Evolutionary conservation across 257 asterid species (phyloP), one percentile per base, ranked within the genome.

Genomic region (Solanum etuberosum): DNA sequence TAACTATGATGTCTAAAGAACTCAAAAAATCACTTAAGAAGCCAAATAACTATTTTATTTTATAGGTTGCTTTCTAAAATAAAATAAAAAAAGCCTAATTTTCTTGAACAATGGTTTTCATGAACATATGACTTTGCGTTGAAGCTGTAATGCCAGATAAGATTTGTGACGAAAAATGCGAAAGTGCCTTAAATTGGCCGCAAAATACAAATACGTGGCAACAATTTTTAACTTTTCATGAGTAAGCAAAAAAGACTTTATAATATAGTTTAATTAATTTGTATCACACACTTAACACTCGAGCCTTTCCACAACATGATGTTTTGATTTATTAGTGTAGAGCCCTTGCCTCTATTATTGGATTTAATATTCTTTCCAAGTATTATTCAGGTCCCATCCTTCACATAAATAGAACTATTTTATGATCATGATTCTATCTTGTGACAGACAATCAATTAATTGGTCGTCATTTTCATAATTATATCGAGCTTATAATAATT

Each of bases 181-280:
- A 51, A 38, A 72, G 54, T 80, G 85, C 29, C 63, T 80, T 80
- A 25, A 80, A 27, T 80, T 4, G 6, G 85, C 27, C 85, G 57
- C 65, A 54, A 46, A 86, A 27, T 86, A 54, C 67, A 67, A 86
- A 88, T 87, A 88, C 91, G 89, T 90, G 89, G 65, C 91, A 86
- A 92, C 88, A 89, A 35, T 34, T 15, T 71, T 61, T 27, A 73
- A 29, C 84, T 63, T 78, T 78, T 78, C 18, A 78, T 16, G 40
- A 27, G 40, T 21, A 43, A 78, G n/a, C 23, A 14, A 38, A 25
- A 25, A 77, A 14, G 15, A 14, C 48, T 34, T 14, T 14, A 25
- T 51, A 16, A 51, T 51, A 51, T 51, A 16, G 9, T 51, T 51
- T 51, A 51, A 51, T 54, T 42, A 16, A 37, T 12, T 16, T 71